A percentile compares a stretch with the other conserved stretches of the same genome.
Conservation (phyloP, 352 stramenopile genomes). For the Globisporangium parvum region DNA sequence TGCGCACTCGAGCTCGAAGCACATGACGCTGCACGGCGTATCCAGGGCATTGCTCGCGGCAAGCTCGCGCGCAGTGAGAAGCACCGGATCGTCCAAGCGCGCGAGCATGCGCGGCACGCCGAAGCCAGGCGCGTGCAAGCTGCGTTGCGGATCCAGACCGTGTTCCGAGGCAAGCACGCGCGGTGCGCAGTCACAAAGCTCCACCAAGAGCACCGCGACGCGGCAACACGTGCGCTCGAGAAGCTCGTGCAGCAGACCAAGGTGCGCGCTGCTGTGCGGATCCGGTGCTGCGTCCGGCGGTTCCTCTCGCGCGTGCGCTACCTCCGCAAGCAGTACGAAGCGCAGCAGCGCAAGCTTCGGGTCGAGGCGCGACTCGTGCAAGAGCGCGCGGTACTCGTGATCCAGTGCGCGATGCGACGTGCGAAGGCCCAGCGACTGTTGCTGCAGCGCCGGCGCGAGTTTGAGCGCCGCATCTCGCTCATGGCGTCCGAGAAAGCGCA, state of each 20-base stretch:
- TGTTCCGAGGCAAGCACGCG: conserved; percentile 52
- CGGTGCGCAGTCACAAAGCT: conserved; percentile 27
- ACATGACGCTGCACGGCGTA: conserved; percentile 40
- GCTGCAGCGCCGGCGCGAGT: conserved; percentile 42
- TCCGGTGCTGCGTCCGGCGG: conserved; percentile 59
- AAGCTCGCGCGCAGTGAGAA: conserved; percentile 44
- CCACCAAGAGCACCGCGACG: conserved; percentile 31
- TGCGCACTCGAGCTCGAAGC: conserved; percentile 47
- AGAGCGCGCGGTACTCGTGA: conserved; percentile 51
- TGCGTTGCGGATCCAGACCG: conserved; percentile 57
- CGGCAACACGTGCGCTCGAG: conserved; percentile 47
- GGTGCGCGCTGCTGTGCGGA: conserved; percentile 47
- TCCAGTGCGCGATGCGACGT: conserved; percentile 59
- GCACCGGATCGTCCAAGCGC: conserved; percentile 20
- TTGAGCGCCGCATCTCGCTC: conserved; percentile 73
- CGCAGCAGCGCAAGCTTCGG: conserved; percentile 18
- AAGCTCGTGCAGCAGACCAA: conserved; percentile 58
- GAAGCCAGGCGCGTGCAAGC: conserved; percentile 30
- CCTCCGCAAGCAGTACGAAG: conserved; percentile 21
- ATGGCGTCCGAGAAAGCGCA: conserved; percentile 78
- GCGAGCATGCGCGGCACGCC: conserved; percentile 15
- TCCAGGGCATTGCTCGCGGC: conserved; percentile 50
- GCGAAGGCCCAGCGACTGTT: conserved; percentile 33
- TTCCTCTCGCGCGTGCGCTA: conserved; percentile 46
- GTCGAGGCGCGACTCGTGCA: conserved; percentile 23